Base-by-base conservation (phyloP, 1,139 yeast genomes). In the Geotrichum cucujoidarum region DNA sequence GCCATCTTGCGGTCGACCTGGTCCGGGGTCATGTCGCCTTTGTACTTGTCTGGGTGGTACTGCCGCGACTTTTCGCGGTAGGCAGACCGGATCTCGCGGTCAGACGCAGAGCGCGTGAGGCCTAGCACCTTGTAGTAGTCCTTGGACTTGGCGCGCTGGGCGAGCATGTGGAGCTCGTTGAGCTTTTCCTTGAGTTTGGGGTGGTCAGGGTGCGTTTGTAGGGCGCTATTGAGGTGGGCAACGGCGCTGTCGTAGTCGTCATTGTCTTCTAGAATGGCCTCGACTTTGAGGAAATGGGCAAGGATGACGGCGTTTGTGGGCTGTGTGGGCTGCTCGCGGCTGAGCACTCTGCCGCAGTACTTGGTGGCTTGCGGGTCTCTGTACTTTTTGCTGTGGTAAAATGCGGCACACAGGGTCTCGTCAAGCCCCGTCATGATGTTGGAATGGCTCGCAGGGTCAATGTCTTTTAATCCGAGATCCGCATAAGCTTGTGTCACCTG, bases 41-140 rank as follows among this genome's bases (percentile, higher is more conserved):
- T 81, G 60, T 83, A 79, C 66, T 92, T 90, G 66, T 92, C 98
- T 0, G 98, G 98, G 61, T 92, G 98, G 63, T 76, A 86, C 61
- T 81, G 81, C 60, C 84, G 81, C 31, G 95, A 84, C 60, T 83
- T 77, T 8, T 80, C 72, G 52, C 96, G 73, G 66, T 88, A 85
- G 0, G 95, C 95, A 62, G 80, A 83, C 59, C 84, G 85, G 55
- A 92, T 83, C 11, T 86, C 83, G 55, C 76, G 75, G 1, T 79
- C 82, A 52, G 78, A 81, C 0, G 97, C 95, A 55, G 78, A 77
- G 48, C 75, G 72, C 0, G 80, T 57, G 7, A 90, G 75, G 21
- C 81, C 95, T 13, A 92, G 70, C 2, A 86, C 74, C 61, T 86
- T 87, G 66, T 92, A 92, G 61, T 87, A 87, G 64, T 92, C 96